Evolutionary conservation across 495 filamentous ascomycete genomes (phyloP).

Genomic region (Aspergillus bertholletiae): DNA sequence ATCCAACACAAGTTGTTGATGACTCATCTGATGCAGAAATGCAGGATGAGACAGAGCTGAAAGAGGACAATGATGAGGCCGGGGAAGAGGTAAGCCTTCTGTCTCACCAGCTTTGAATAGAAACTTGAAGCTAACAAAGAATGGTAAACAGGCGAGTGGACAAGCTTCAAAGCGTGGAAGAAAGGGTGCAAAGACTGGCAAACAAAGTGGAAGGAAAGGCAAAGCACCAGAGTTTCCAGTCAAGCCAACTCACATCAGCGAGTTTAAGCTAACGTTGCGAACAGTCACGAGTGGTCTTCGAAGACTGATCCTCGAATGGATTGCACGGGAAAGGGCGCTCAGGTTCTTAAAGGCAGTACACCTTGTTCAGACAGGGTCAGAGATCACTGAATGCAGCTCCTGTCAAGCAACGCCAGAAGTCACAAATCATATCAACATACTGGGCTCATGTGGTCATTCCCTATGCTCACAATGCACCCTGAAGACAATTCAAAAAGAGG

Average conservation of each 20-base stretch:
- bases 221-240: constrained; percentile 4
- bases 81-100: not conserved
- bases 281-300: constrained; percentile 21
- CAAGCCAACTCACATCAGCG: constrained; percentile 9
- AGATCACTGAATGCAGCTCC: constrained; percentile 20
- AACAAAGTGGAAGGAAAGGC: not conserved
- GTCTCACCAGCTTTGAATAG: not conserved
- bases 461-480: constrained; percentile 39
- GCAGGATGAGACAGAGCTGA: not conserved
- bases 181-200: not conserved
- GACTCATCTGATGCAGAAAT: not conserved
- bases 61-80: not conserved
- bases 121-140: not conserved
- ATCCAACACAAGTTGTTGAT: constrained; percentile 3
- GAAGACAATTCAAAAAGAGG: constrained; percentile 10
- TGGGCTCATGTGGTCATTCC: constrained; percentile 50
- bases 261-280: constrained; percentile 18
- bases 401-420: constrained; percentile 18
- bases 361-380: constrained; percentile 17
- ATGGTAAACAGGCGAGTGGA: not conserved
- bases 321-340: constrained; percentile 25
- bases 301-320: constrained; percentile 25
- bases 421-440: constrained; percentile 24
- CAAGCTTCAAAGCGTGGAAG: not conserved
- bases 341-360: constrained; percentile 27